These are phyloP conservation scores for Emericellopsis terricola DNA, from an alignment of 495 filamentous ascomycete genomes.

Conservation along the genomic window DNA sequence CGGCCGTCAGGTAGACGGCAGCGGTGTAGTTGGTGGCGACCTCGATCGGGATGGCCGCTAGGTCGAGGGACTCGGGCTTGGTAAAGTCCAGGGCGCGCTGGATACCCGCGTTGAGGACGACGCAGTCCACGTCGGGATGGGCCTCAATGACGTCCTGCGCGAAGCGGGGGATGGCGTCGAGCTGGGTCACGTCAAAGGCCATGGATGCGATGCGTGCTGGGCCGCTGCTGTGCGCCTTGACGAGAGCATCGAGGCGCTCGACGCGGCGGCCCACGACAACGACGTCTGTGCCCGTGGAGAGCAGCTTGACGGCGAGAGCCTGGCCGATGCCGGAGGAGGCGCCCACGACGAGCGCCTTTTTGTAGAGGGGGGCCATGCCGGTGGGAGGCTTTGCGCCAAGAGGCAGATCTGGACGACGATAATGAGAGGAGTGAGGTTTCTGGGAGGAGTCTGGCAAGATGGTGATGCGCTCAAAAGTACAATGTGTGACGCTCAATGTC, in stretches of 20 bases:
- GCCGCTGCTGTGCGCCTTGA: constrained; percentile 39
- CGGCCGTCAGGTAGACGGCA: constrained; percentile 38
- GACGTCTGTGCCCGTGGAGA: constrained; percentile 39
- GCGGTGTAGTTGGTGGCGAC: constrained; percentile 51
- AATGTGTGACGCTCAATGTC: too few relatives aligned
- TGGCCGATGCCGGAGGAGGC: constrained; percentile 56
- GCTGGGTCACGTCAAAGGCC: constrained; percentile 36
- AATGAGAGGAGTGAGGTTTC: too few relatives aligned
- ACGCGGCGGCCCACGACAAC: constrained; percentile 47
- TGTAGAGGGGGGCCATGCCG: constrained; percentile 47
- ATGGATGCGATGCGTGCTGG: constrained; percentile 30
- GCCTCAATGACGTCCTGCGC: constrained; percentile 20
- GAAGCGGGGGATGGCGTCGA: not conserved
- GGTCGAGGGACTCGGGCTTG: constrained; percentile 35
- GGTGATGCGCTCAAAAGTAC: too few relatives aligned
- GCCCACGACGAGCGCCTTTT: constrained; percentile 51
- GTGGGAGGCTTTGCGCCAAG: too few relatives aligned
- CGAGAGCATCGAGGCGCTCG: constrained; percentile 45
- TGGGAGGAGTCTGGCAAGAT: too few relatives aligned
- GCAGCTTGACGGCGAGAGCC: constrained; percentile 42
- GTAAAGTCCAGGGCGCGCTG: constrained; percentile 41
- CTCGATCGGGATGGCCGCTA: constrained; percentile 34
- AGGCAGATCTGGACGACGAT: too few relatives aligned
- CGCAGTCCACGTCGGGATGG: constrained; percentile 36
- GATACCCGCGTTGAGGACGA: constrained; percentile 34